Percentiles rank a stretch among this genome's conserved stretches.
phyloP scores from a whole-genome alignment of 345 rosid species.

The Rubroshorea leprosula region DNA sequence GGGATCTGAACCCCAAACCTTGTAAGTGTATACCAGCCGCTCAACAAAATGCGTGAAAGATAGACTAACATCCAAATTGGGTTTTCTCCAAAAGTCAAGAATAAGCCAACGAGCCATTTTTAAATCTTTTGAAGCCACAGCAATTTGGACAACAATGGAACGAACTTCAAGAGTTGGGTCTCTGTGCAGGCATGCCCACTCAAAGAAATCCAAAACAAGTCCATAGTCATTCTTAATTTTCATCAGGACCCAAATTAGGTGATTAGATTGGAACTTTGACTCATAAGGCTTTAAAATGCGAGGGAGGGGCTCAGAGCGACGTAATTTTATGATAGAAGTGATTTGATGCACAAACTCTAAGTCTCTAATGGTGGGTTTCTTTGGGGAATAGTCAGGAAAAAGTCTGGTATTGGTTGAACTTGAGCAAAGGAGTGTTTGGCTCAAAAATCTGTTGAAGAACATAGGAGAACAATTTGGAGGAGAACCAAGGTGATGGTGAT shows the following conservation, averaged over 20 bases:
- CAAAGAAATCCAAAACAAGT: slow-evolving; percentile 71
- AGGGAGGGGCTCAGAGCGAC: slow-evolving; percentile 53
- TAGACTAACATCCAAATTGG: slow-evolving; percentile 41
- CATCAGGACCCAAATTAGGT: slow-evolving; percentile 87
- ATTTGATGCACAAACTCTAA: too few species aligned
- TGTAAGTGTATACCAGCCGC: slow-evolving; percentile 64
- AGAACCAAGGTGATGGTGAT: slow-evolving; percentile 12
- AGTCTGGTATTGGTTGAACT: slow-evolving; percentile 46
- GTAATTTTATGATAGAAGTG: slow-evolving; percentile 58
- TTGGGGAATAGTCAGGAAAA: slow-evolving; percentile 85
- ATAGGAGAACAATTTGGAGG: slow-evolving; percentile 11
- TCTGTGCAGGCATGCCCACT: slow-evolving; percentile 65
- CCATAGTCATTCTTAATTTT: slow-evolving; percentile 62
- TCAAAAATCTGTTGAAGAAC: slow-evolving; percentile 18
- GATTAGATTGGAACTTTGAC: slow-evolving; percentile 63
- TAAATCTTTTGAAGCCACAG: too few species aligned
- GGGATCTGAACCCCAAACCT: slow-evolving; percentile 90
- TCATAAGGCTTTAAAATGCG: slow-evolving; percentile 63
- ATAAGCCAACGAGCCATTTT: too few species aligned
- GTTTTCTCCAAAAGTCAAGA: slow-evolving; percentile 56
- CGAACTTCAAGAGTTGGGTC: slow-evolving; percentile 67
- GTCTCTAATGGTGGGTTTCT: slow-evolving; percentile 64
- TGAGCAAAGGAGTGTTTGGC: slow-evolving; percentile 25
- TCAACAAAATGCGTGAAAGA: slow-evolving; percentile 51
- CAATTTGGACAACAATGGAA: slow-evolving; percentile 70